A percentile compares a stretch with the other conserved stretches of the same genome.
phyloP scores from a whole-genome alignment of 2,329 filamentous ascomycete genomes.

The Colletotrichum echinochloae region DNA sequence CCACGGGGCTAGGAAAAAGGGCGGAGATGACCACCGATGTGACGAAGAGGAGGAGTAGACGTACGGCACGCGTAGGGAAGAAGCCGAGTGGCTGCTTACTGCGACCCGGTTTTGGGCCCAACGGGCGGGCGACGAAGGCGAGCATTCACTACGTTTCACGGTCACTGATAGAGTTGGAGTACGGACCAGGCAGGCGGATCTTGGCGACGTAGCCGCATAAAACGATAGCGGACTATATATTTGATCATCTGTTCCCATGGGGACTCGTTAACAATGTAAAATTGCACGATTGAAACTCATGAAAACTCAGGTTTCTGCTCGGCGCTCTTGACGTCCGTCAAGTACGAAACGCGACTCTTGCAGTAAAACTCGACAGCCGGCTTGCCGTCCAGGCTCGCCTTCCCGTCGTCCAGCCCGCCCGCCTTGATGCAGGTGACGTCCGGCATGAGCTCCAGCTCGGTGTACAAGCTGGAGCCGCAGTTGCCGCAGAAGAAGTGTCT shows the following conservation, averaged over 20 bases:
- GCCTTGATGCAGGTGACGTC: slow-evolving; percentile 63
- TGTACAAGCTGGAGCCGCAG: slow-evolving; percentile 65
- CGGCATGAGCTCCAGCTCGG: slow-evolving; percentile 65
- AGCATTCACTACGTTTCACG: slow-evolving; percentile 11
- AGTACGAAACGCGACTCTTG: slow-evolving; percentile 61
- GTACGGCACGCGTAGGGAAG: background rate
- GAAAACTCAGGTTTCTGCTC: slow-evolving; percentile 55
- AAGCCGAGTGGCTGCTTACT: background rate
- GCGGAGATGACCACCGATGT: slow-evolving; percentile 11
- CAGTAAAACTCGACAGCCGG: slow-evolving; percentile 65
- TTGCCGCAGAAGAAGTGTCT: slow-evolving; percentile 66
- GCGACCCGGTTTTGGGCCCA: background rate
- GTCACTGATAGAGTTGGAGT: background rate
- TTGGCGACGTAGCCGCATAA: background rate
- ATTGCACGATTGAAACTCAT: background rate
- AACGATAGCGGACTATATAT: background rate
- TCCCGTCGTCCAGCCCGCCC: slow-evolving; percentile 62
- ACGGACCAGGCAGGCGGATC: background rate
- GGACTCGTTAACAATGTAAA: background rate
- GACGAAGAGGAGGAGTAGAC: background rate
- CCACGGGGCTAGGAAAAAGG: slow-evolving; percentile 10
- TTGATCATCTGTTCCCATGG: background rate
- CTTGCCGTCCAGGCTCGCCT: slow-evolving; percentile 55
- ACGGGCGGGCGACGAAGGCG: slow-evolving; percentile 4
- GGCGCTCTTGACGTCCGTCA: slow-evolving; percentile 56